Evolutionary conservation across 2,329 filamentous ascomycete genomes (phyloP), one percentile per base, ranked within the genome.

Genomic region (Aspergillus tamarii): DNA sequence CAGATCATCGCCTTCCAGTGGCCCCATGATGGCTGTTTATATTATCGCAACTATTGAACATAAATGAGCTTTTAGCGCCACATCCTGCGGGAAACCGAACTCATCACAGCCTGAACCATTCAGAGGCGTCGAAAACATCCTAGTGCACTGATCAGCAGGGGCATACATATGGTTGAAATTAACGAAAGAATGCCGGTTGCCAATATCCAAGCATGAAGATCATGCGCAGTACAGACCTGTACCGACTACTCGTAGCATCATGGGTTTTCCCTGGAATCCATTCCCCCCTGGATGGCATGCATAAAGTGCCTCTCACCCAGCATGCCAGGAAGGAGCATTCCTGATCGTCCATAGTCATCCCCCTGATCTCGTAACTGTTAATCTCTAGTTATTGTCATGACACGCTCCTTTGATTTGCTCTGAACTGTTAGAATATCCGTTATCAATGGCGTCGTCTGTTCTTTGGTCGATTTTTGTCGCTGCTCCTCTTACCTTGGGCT

Each of bases 261-360:
- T 32, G 19, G 48, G 30, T 7, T 21, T 26, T 48, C 45, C 21
- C 48, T n/a, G 28, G 28, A n/a, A 28, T 32, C 30, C 48, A 52
- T 21, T 21, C 9, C 48, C 48, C 48, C 48, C 11, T 57, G 28
- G 26, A 34, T 43, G 59, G 12, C 34, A 32, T n/a, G 30, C 46
- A 50, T 50, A 30, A 53, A 52, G 57, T 32, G 34, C 26, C 60
- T 34, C n/a, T 45, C 10, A 21, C 46, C 34, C 19, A 58, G 55
- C 60, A 62, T 62, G 55, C 60, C 45, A 57, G 45, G 34, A 48
- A 48, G 45, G 53, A 61, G 16, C 60, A 43, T 57, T 62, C 61
- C 28, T 41, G n/a, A 26, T 52, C 39, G 39, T 36, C 46, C 23
- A 52, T 28, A 19, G 16, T 19, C 21, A n/a, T n/a, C 30, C 41